Evolutionary conservation across 2,329 filamentous ascomycete species (phyloP).

Genomic region (Colletotrichum spinosum): DNA sequence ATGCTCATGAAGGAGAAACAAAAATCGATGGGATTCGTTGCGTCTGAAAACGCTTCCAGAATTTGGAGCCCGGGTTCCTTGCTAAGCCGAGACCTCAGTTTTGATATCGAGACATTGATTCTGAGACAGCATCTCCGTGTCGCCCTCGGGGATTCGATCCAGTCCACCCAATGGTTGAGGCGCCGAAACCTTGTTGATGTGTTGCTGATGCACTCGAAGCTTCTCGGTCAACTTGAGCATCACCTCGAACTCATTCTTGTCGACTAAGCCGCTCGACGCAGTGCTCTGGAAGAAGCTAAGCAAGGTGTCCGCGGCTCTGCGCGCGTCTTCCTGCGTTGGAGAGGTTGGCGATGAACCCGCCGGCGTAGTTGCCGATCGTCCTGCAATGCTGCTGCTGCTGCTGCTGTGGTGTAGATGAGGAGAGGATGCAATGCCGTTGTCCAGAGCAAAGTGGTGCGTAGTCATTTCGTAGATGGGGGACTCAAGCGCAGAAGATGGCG

Average conservation of each 20-base stretch:
- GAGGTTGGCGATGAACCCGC: conserved; percentile 71
- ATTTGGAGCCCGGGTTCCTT: neutral
- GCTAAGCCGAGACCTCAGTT: conserved; percentile 41
- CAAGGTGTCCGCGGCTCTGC: conserved; percentile 83
- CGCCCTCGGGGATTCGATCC: conserved; percentile 68
- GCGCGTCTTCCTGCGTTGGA: conserved; percentile 87
- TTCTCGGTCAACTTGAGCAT: conserved; percentile 89
- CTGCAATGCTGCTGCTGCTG: conserved; percentile 60
- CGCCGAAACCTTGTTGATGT: conserved; percentile 44
- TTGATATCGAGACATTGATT: conserved; percentile 43
- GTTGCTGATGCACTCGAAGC: conserved; percentile 74
- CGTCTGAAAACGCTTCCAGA: neutral
- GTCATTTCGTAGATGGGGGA: conserved; percentile 62
- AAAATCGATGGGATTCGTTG: neutral
- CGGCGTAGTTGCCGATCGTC: conserved; percentile 49
- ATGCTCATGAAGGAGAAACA: neutral
- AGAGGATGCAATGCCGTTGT: conserved; percentile 52
- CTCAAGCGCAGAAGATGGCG: conserved; percentile 64
- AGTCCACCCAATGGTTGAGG: conserved; percentile 58
- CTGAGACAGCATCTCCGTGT: conserved; percentile 57
- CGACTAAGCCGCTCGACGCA: conserved; percentile 73
- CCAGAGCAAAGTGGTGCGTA: conserved; percentile 55
- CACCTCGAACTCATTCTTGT: conserved; percentile 80
- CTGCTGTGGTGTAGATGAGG: conserved; percentile 62
- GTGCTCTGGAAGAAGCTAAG: conserved; percentile 84